phyloP scores from a whole-genome alignment of 2,329 filamentous ascomycete species.

The Ceratocystis colombiana region DNA sequence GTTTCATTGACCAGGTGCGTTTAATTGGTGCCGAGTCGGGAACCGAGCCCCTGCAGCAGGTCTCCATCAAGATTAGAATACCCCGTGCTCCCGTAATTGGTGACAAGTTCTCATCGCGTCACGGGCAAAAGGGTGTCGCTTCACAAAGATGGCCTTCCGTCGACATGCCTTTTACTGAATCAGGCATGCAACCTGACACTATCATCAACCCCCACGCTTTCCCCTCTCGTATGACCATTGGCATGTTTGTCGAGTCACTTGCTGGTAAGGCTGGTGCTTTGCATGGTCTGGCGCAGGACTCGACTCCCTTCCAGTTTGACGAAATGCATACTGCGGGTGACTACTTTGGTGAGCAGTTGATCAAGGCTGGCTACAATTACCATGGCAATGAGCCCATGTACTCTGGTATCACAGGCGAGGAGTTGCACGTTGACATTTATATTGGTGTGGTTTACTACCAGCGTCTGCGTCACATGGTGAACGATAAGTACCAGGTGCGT shows the following conservation, averaged over 20 bases:
- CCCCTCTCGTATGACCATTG: slow-evolving; percentile 98
- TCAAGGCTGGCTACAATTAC: slow-evolving; percentile 94
- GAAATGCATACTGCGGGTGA: slow-evolving; percentile 86
- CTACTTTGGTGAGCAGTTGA: slow-evolving; percentile 91
- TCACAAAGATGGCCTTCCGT: slow-evolving; percentile 90
- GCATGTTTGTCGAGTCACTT: slow-evolving; percentile 96
- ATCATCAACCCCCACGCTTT: slow-evolving; percentile 99
- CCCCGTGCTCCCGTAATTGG: slow-evolving; percentile 87
- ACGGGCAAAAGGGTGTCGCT: slow-evolving; percentile 94
- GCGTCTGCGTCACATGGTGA: slow-evolving; percentile 96
- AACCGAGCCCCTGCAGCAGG: slow-evolving; percentile 70
- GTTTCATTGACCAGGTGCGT: slow-evolving; percentile 85
- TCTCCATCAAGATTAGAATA: slow-evolving; percentile 87
- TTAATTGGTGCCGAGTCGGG: slow-evolving; percentile 78
- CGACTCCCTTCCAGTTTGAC: slow-evolving; percentile 87
- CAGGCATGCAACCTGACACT: slow-evolving; percentile 89
- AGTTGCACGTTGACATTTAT: slow-evolving; percentile 91
- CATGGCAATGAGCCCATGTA: slow-evolving; percentile 99
- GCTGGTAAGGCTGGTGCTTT: slow-evolving; percentile 90
- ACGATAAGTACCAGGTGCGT: slow-evolving; percentile 97
- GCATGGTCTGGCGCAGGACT: slow-evolving; percentile 92
- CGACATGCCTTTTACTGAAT: slow-evolving; percentile 95
- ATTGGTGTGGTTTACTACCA: slow-evolving; percentile 98
- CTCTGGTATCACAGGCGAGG: slow-evolving; percentile 88
- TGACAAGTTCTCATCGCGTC: slow-evolving; percentile 97